Base-by-base conservation (phyloP, 441 rosid species). In the Erysimum pusillum region DNA sequence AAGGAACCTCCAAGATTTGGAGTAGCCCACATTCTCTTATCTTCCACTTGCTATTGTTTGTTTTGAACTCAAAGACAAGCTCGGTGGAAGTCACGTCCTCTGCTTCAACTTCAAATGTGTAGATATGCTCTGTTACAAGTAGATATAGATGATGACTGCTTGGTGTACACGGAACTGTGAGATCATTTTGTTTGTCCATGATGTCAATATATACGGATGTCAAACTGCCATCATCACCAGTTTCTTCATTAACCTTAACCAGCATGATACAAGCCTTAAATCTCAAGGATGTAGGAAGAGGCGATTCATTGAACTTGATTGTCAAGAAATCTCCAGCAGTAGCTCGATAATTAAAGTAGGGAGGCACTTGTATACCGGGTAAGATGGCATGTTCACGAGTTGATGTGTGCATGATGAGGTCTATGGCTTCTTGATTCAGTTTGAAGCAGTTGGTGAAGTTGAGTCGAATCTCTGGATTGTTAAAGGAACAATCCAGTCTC, bases 81-180 rank as follows among this genome's bases (percentile, higher is more conserved):
- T 69, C 63, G 0, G 52, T 69, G 41, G 73, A 69, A 54, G 42
- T 56, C 18, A 69, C 54, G 2, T 41, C 20, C 3, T 7, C 3
- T 56, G 9, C 34, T 69, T 28, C 14, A 69, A 56, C 32, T 9
- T 56, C 20, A 34, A 56, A 69, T 56, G 36, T 31, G 64, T 41
- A 42, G 15, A 69, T 20, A 69, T 69, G 73, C 14, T 56, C 18
- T 28, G 14, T 32, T 46, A 46, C 7, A 20, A 25, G 1, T 22
- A 0, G 2, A 5, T 41, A 0, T 41, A 62, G 35, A 2, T 0
- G 0, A 34, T 0, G 9, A 0, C 0, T 0, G 0, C 4, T 2
- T 58, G 8, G 44, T 15, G 0, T 35, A 2, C 44, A 4, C 1
- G 0, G 2, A 35, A 58, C 14, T 1, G 0, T 4, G 44, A 15